phyloP scores from a whole-genome alignment of 1,139 yeast species.

The Hanseniaspora sp. region DNA sequence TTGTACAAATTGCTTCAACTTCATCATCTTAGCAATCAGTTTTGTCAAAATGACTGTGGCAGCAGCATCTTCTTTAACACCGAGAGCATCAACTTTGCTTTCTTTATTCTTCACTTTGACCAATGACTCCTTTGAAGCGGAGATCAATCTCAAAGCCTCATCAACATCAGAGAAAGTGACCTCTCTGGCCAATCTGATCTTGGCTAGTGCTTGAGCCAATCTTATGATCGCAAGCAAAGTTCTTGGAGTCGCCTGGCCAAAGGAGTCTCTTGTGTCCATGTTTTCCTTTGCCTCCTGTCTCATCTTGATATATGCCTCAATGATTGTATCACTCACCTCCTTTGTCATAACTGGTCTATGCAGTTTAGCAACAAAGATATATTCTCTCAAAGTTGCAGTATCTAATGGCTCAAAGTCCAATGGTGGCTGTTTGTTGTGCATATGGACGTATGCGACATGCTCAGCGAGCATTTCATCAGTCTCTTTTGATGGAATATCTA shows the following conservation, averaged over 20 bases:
- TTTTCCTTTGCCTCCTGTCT: constrained; percentile 86
- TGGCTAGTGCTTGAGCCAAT: constrained; percentile 87
- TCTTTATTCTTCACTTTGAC: constrained; percentile 36
- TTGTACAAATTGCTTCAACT: constrained; percentile 32
- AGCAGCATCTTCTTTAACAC: constrained; percentile 40
- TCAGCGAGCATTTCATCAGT: constrained; percentile 76
- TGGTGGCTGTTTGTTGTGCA: constrained; percentile 79
- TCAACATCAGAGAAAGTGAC: constrained; percentile 81
- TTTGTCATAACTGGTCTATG: constrained; percentile 80
- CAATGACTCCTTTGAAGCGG: constrained; percentile 77
- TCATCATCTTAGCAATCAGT: constrained; percentile 32
- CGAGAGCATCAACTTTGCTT: constrained; percentile 25
- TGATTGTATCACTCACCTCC: constrained; percentile 79
- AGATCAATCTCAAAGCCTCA: constrained; percentile 79
- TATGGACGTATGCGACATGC: constrained; percentile 92
- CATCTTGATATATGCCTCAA: constrained; percentile 76
- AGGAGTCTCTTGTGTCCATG: constrained; percentile 58
- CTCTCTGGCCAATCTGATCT: constrained; percentile 64
- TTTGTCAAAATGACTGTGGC: constrained; percentile 41
- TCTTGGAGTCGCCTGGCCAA: constrained; percentile 91
- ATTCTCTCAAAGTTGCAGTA: constrained; percentile 73
- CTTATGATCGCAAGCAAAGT: constrained; percentile 84
- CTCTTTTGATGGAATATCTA: constrained; percentile 76
- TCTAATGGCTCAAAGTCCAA: constrained; percentile 67
- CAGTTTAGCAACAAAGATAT: constrained; percentile 73